Evolutionary conservation across 495 filamentous ascomycete species (phyloP).

Genomic region (Neurospora pannonica): DNA sequence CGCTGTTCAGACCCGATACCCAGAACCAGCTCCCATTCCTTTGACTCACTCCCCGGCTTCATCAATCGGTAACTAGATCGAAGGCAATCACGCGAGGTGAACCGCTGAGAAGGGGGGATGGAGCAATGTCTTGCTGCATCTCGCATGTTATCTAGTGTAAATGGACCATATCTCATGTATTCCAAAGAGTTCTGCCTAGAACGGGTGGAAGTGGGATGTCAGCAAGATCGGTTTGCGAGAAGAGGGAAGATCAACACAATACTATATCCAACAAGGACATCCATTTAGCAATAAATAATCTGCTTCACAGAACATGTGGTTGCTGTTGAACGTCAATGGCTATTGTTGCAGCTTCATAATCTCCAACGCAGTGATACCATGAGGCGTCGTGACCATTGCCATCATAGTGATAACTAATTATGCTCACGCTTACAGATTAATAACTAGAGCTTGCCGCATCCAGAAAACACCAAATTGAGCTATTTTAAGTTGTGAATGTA

Average conservation of each 20-base stretch:
- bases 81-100: background rate
- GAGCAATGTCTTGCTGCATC: background rate
- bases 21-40: background rate
- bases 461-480: too few species aligned
- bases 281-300: background rate
- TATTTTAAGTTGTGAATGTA: background rate
- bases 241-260: background rate
- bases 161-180: background rate
- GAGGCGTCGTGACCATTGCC: background rate
- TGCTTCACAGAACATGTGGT: background rate
- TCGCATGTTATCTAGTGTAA: background rate
- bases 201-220: background rate
- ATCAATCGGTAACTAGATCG: background rate
- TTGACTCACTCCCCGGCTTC: slow-evolving; percentile 2
- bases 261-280: background rate
- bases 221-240: background rate
- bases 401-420: too few species aligned
- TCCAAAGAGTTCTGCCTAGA: background rate
- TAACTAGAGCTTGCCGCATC: too few species aligned
- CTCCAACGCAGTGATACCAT: background rate
- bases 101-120: background rate
- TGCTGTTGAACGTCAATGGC: background rate
- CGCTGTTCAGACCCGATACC: background rate
- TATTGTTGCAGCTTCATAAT: background rate
- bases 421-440: too few species aligned